phyloP scores from a whole-genome alignment of 2,329 filamentous ascomycete species.

The Neonectria ditissima region DNA sequence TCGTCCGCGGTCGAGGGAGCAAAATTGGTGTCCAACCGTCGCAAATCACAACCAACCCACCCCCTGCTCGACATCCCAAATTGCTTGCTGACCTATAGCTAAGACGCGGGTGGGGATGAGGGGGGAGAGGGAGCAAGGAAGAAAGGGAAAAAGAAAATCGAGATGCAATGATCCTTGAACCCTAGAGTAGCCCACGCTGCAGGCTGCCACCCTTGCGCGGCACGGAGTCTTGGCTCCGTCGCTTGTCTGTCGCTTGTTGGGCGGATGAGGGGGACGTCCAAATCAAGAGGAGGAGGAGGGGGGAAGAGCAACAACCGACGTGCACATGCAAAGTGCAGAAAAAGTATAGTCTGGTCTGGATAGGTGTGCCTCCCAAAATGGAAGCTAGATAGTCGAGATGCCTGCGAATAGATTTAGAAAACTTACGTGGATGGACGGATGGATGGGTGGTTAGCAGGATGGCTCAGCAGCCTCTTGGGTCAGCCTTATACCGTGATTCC shows the following conservation, averaged over 20 bases:
- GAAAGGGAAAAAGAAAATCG: no score
- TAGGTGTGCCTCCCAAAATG: not conserved
- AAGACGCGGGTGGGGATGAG: no score
- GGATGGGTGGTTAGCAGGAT: not conserved
- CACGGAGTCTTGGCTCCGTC: slow-evolving; percentile 5
- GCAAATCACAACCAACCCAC: not conserved
- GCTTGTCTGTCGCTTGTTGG: slow-evolving; percentile 10
- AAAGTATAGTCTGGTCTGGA: no score
- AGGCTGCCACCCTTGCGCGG: slow-evolving; percentile 12
- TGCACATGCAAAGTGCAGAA: not conserved
- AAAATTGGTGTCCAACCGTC: not conserved
- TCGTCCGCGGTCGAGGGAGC: not conserved
- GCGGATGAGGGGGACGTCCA: not conserved
- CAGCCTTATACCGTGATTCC: no score
- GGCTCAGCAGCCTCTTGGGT: not conserved
- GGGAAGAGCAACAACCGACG: no score
- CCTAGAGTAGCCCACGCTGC: not conserved
- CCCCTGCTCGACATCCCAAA: not conserved
- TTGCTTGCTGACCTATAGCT: not conserved
- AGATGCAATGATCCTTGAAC: slow-evolving; percentile 24
- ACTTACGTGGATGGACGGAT: not conserved
- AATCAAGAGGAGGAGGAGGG: not conserved
- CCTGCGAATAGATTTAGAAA: not conserved
- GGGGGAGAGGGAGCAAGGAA: no score
- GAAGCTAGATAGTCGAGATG: not conserved